Base-by-base conservation (phyloP, 345 rosid genomes). In the Isatis tinctoria region DNA sequence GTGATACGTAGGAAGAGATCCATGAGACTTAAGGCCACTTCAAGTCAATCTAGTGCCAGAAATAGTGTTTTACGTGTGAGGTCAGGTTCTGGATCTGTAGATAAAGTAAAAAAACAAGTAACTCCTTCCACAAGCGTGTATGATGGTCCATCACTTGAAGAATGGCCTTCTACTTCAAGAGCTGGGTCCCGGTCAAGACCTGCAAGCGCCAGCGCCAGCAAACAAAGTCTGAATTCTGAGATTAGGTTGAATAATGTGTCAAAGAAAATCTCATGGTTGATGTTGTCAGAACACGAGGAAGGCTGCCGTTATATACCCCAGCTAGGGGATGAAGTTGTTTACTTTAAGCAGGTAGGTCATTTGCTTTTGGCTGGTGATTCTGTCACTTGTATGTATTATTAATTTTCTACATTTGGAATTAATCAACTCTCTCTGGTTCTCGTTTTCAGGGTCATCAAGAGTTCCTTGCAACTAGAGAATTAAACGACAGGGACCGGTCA, bases 231-330 rank as follows among this genome's bases (percentile, higher is more conserved):
- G 51, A 79, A 62, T 17, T 43, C 72, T 39, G 80, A 74, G 52
- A 82, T 76, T 40, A 83, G 78, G 52, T 74, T 84, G 67, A 82
- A 82, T 48, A 82, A 74, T 56, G 68, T 80, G 28, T 58, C 74
- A 30, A 77, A 82, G 72, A 87, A 84, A 81, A 69, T 78, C 24
- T 83, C 99, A 30, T 95, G 99, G 99, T 81, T 95, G 83, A 83
- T 89, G 90, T 69, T 95, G 81, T 83, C 88, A 45, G 87, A 79
- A 82, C 92, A 84, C n/a, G 99, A 91, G 77, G 88, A 86, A 82
- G 88, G 94, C 40, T 92, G 87, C 73, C 97, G 88, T 49, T 95
- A 92, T 70, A 90, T 92, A 63, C 98, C 99, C 27, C 99, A 92
- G 83, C 86, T 86, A 47, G 94, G 93, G 18, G 99, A 95, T 67